Evolutionary conservation across 805 yeast genomes (phyloP).

Genomic region (Teunomyces pallodes): DNA sequence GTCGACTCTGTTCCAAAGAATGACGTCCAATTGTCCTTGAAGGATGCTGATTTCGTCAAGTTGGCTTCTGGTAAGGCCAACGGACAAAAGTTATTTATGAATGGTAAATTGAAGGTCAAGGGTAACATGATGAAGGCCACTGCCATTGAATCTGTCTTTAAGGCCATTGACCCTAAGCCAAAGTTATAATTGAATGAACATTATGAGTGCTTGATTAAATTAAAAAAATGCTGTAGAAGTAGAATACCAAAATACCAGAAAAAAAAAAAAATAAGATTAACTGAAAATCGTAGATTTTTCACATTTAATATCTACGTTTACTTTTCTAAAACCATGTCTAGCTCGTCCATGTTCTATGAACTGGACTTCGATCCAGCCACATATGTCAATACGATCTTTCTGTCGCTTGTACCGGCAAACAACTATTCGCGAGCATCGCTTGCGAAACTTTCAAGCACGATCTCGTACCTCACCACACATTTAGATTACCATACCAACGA

Average conservation of each 20-base stretch:
- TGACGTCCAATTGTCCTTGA: conserved; percentile 64
- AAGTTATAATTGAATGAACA: conserved; percentile 31
- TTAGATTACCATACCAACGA: conserved; percentile 63
- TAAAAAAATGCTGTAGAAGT: background rate
- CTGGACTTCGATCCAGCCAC: conserved; percentile 62
- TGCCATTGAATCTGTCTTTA: conserved; percentile 65
- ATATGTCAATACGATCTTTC: conserved; percentile 61
- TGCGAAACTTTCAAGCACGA: conserved; percentile 43
- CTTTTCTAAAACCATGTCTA: conserved; percentile 10
- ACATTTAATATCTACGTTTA: no score
- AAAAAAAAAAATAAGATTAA: background rate
- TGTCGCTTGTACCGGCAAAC: conserved; percentile 30
- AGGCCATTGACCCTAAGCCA: conserved; percentile 44
- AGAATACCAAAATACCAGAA: no score
- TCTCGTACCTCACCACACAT: conserved; percentile 53
- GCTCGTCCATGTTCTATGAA: conserved; percentile 67
- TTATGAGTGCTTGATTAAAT: background rate
- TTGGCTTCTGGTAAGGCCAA: conserved; percentile 76
- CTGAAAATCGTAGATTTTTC: no score
- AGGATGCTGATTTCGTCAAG: conserved; percentile 67
- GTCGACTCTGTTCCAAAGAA: conserved; percentile 46
- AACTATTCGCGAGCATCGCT: conserved; percentile 33
- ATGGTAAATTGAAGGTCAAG: conserved; percentile 80
- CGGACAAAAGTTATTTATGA: conserved; percentile 81
- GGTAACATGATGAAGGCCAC: conserved; percentile 92